Evolutionary conservation across 768 basidiomycete genomes (phyloP).

Genomic region (Auriscalpium vulgare): DNA sequence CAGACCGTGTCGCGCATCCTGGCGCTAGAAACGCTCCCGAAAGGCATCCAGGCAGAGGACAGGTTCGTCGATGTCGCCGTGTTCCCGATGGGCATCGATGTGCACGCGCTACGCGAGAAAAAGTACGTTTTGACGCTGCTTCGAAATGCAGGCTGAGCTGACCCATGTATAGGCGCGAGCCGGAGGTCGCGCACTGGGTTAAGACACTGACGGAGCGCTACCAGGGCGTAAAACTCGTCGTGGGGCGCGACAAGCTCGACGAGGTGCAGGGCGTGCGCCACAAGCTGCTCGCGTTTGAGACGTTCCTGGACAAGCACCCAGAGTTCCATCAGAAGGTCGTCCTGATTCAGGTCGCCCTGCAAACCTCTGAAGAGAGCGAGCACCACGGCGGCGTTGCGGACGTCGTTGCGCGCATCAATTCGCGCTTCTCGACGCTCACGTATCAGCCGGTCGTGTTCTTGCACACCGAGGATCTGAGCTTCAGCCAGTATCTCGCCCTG

Average conservation of each 20-base stretch:
- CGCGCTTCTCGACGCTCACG: conserved; percentile 74
- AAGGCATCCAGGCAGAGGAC: conserved; percentile 66
- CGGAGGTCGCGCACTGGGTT: conserved; percentile 81
- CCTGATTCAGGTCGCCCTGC: conserved; percentile 81
- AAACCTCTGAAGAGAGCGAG: conserved; percentile 74
- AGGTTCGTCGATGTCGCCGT: conserved; percentile 80
- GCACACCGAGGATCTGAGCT: conserved; percentile 78
- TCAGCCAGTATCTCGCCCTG: conserved; percentile 78
- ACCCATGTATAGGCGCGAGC: conserved; percentile 42
- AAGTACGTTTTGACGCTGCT: conserved; percentile 35
- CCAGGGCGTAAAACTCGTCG: conserved; percentile 78
- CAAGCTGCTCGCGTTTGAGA: conserved; percentile 78
- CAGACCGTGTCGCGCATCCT: conserved; percentile 80
- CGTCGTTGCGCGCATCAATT: conserved; percentile 73
- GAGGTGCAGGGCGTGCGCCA: conserved; percentile 79
- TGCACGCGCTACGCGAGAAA: conserved; percentile 54
- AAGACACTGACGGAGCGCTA: conserved; percentile 73
- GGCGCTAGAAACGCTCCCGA: conserved; percentile 73
- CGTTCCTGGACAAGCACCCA: conserved; percentile 72
- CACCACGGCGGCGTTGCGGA: conserved; percentile 67
- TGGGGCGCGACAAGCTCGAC: conserved; percentile 85
- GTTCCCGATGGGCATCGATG: conserved; percentile 90
- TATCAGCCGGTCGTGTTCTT: conserved; percentile 86
- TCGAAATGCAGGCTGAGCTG: neutral
- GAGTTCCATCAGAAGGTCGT: conserved; percentile 77